A percentile compares a stretch with the other conserved stretches of the same genome.
Evolutionary conservation across 257 asterid species (phyloP).

Genomic region (Solanum chiquidenum): DNA sequence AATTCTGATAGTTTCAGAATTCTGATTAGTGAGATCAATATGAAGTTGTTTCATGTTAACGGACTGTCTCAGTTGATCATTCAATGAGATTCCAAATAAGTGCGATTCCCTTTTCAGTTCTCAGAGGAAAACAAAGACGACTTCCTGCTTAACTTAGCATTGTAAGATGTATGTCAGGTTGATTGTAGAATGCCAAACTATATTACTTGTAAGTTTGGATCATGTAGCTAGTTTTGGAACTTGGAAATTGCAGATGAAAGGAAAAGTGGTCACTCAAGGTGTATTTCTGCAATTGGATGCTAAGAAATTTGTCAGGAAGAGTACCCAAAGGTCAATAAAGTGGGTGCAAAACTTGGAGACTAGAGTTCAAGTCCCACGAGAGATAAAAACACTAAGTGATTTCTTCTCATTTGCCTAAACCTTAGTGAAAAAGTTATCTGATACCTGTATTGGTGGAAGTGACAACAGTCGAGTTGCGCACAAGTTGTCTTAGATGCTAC

Average conservation of each 20-base stretch:
- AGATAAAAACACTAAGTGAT: not conserved
- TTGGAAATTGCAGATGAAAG: too few relatives aligned
- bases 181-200: too few relatives aligned
- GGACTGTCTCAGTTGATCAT: not conserved
- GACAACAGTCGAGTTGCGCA: not conserved
- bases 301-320: too few relatives aligned
- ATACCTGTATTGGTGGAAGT: not conserved
- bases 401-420: not conserved
- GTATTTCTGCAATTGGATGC: too few relatives aligned
- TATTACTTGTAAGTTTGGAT: too few relatives aligned
- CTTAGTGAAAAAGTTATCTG: not conserved
- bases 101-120: not conserved
- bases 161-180: too few relatives aligned
- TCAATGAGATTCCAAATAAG: not conserved
- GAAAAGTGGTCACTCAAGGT: too few relatives aligned
- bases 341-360: too few relatives aligned
- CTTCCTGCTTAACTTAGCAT: too few relatives aligned
- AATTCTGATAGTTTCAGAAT: not conserved
- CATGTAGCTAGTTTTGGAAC: too few relatives aligned
- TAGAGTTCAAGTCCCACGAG: not conserved
- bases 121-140: not conserved
- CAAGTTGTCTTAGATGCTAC: not conserved
- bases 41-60: not conserved
- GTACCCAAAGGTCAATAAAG: too few relatives aligned
- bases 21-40: not conserved